A percentile compares a stretch with the other conserved stretches of the same genome.
Evolutionary conservation across 2,329 filamentous ascomycete genomes (phyloP).

Genomic region (Alternaria sp.): DNA sequence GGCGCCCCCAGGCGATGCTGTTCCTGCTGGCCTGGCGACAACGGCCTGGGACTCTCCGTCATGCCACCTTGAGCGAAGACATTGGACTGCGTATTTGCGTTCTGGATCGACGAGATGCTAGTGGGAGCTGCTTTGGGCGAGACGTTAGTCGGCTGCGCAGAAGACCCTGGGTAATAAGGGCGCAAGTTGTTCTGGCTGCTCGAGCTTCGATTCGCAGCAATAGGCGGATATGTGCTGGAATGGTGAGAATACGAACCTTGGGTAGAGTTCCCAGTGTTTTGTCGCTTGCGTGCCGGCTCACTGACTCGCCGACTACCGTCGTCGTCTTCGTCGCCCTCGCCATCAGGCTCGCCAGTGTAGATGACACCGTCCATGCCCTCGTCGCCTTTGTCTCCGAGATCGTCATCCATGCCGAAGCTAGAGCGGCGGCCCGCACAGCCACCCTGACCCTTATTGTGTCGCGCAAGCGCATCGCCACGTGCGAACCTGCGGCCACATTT

Average conservation of each 20-base stretch:
- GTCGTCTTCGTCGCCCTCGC: slow-evolving; percentile 62
- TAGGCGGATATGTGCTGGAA: slow-evolving; percentile 78
- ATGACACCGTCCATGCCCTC: slow-evolving; percentile 69
- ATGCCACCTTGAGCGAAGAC: slow-evolving; percentile 75
- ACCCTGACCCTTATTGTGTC: slow-evolving; percentile 94
- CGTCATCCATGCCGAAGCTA: slow-evolving; percentile 83
- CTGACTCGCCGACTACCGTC: slow-evolving; percentile 63
- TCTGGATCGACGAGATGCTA: slow-evolving; percentile 46
- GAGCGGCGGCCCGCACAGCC: slow-evolving; percentile 91
- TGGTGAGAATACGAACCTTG: slow-evolving; percentile 68
- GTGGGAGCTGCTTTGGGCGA: slow-evolving; percentile 48
- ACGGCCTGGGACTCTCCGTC: slow-evolving; percentile 85
- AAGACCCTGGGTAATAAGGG: slow-evolving; percentile 45
- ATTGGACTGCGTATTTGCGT: slow-evolving; percentile 50
- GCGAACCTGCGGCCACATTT: slow-evolving; percentile 96
- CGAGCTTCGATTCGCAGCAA: slow-evolving; percentile 53
- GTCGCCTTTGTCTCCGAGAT: slow-evolving; percentile 59
- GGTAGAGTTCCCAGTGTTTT: slow-evolving; percentile 62
- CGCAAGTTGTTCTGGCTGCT: slow-evolving; percentile 39
- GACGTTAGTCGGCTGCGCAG: slow-evolving; percentile 48
- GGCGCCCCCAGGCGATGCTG: slow-evolving; percentile 62
- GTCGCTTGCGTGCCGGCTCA: slow-evolving; percentile 76
- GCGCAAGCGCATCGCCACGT: slow-evolving; percentile 89
- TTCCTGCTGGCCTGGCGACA: slow-evolving; percentile 69
- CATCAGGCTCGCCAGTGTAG: slow-evolving; percentile 63